phyloP scores from a whole-genome alignment of 1,284 basidiomycete genomes.

The Gomphus sp. region DNA sequence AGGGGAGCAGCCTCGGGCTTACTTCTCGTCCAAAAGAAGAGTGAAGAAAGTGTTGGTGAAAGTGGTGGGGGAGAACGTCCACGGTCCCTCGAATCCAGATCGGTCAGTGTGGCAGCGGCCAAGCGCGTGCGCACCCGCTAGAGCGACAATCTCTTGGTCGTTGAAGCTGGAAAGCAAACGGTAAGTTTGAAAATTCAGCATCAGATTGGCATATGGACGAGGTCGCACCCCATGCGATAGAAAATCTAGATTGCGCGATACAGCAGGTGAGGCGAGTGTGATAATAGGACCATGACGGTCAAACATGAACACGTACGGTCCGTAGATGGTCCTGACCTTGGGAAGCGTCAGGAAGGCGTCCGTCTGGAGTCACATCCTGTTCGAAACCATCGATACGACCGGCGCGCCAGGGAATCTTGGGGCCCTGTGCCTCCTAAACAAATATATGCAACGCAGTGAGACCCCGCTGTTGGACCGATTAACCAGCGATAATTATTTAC shows the following conservation, averaged over 20 bases:
- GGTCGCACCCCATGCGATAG: constrained; percentile 72
- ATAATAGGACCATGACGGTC: neutral
- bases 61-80: constrained; percentile 84
- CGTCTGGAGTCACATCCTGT: constrained; percentile 79
- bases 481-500: constrained; percentile 15
- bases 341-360: constrained; percentile 86
- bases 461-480: constrained; percentile 13
- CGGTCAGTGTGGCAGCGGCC: constrained; percentile 86
- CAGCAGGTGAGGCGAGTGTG: neutral
- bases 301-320: constrained; percentile 33
- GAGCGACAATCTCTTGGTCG: constrained; percentile 94
- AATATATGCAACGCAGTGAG: constrained; percentile 2
- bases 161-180: constrained; percentile 76
- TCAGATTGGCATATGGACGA: neutral
- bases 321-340: constrained; percentile 84
- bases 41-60: constrained; percentile 90
- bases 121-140: constrained; percentile 90
- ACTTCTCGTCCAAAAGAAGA: constrained; percentile 84
- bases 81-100: constrained; percentile 85
- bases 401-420: constrained; percentile 80
- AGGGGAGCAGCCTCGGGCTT: constrained; percentile 16
- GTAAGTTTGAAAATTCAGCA: constrained; percentile 6
- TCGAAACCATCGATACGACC: constrained; percentile 81
- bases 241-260: constrained; percentile 53
- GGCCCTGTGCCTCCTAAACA: constrained; percentile 65